These are phyloP conservation scores for Schizophyllum amplum DNA, from an alignment of 1,284 basidiomycete genomes.

Conservation along the genomic window DNA sequence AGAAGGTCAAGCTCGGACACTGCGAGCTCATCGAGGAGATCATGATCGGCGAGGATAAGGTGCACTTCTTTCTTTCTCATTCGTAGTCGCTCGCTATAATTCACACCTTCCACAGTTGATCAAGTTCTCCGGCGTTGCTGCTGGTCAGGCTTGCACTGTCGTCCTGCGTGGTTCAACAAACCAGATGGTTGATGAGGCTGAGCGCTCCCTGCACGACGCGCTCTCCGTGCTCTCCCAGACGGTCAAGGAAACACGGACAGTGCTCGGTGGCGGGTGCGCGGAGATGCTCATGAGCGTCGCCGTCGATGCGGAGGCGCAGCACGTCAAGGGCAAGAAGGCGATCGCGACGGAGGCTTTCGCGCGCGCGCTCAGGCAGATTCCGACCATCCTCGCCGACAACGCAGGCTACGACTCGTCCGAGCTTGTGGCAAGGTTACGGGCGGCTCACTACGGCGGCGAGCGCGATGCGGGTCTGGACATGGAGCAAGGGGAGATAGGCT, in stretches of 20 bases:
- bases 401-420: constrained; percentile 98
- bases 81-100: neutral
- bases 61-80: constrained; percentile 23
- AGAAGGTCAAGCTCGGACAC: constrained; percentile 87
- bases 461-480: constrained; percentile 88
- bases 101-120: constrained; percentile 58
- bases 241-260: constrained; percentile 91
- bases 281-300: constrained; percentile 98
- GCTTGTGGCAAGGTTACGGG: constrained; percentile 83
- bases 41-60: constrained; percentile 99
- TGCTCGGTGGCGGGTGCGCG: constrained; percentile 93
- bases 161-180: constrained; percentile 94
- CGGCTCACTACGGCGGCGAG: constrained; percentile 91
- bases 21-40: constrained; percentile 98
- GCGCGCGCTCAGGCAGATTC: constrained; percentile 87
- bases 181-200: constrained; percentile 99
- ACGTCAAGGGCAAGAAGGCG: constrained; percentile 90
- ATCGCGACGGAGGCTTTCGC: constrained; percentile 92
- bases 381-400: constrained; percentile 95
- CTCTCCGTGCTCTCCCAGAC: constrained; percentile 97
- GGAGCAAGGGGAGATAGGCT: constrained; percentile 77
- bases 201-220: constrained; percentile 95
- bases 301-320: constrained; percentile 84
- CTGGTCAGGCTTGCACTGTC: constrained; percentile 98
- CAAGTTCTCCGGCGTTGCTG: constrained; percentile 98